A percentile compares a stretch with the other conserved stretches of the same genome.
phyloP scores from a whole-genome alignment of 805 yeast species.

The Pichia heedii region DNA sequence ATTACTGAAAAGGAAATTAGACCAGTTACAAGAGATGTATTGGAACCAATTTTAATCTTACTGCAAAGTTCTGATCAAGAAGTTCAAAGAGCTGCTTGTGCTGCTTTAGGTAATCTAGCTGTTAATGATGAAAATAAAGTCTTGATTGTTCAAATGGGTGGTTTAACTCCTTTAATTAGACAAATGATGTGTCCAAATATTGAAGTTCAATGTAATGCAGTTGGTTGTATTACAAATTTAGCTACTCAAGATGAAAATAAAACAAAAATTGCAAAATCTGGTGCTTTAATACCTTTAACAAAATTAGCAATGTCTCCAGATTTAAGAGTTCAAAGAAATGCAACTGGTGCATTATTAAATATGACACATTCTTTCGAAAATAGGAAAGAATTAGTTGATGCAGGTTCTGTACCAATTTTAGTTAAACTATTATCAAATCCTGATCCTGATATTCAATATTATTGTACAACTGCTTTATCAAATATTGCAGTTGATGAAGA shows the following conservation, averaged over 20 bases:
- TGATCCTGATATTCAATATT: constrained; percentile 96
- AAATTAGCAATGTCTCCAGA: constrained; percentile 91
- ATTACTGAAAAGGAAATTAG: constrained; percentile 94
- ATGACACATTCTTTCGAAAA: constrained; percentile 98
- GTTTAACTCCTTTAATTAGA: constrained; percentile 88
- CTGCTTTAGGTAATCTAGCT: constrained; percentile 96
- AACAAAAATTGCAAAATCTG: constrained; percentile 90
- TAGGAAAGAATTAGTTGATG: constrained; percentile 91
- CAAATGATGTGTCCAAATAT: constrained; percentile 97
- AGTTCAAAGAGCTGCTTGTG: constrained; percentile 97
- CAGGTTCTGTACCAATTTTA: constrained; percentile 96
- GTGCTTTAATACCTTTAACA: constrained; percentile 91
- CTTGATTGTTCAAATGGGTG: constrained; percentile 96
- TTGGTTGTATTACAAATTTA: constrained; percentile 95
- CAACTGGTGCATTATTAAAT: constrained; percentile 94
- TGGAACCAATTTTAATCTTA: constrained; percentile 86
- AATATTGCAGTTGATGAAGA: constrained; percentile 95
- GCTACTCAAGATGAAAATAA: constrained; percentile 98
- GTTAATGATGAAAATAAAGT: constrained; percentile 92
- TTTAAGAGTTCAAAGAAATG: constrained; percentile 94
- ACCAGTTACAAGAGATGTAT: constrained; percentile 80
- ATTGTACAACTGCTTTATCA: constrained; percentile 94
- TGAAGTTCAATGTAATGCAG: constrained; percentile 98
- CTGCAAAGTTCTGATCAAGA: constrained; percentile 85
- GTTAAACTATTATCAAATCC: constrained; percentile 76